A percentile compares a stretch with the other conserved stretches of the same genome.
These are phyloP conservation scores for Gossypium schwendimanii DNA, from an alignment of 441 rosid species.

Conservation along the genomic window DNA sequence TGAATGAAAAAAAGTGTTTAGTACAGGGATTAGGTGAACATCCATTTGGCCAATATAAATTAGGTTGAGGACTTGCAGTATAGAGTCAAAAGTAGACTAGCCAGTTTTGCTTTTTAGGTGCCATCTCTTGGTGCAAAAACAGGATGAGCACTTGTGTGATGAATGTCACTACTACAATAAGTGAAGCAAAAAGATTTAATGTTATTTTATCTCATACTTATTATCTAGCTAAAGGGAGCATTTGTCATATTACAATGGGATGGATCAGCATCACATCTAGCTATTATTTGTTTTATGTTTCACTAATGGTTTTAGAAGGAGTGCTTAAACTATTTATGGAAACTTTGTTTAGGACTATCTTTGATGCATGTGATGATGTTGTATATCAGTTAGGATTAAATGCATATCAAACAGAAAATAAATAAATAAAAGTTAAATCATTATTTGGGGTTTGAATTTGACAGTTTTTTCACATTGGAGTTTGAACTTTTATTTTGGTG, in stretches of 20 bases:
- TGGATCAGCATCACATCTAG: slow-evolving; percentile 1
- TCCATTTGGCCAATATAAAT: slow-evolving; percentile 21
- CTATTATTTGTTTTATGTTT: not conserved
- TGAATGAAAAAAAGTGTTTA: slow-evolving; percentile 11
- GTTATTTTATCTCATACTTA: not conserved
- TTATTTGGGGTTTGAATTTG: too few relatives aligned
- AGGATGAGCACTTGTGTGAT: not conserved
- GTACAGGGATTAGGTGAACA: slow-evolving; percentile 11
- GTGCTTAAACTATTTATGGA: not conserved
- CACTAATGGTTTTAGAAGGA: not conserved
- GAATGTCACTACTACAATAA: not conserved
- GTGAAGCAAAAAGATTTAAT: not conserved
- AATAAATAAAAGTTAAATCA: not conserved
- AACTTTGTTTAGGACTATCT: not conserved
- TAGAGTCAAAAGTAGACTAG: slow-evolving; percentile 13
- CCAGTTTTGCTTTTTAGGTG: slow-evolving; percentile 16
- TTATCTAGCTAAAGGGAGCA: not conserved
- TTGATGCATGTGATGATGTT: not conserved
- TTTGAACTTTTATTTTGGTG: too few relatives aligned
- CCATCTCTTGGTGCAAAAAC: slow-evolving; percentile 3
- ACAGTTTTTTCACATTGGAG: too few relatives aligned
- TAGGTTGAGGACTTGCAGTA: not conserved
- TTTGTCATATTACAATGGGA: not conserved
- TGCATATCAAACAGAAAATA: not conserved
- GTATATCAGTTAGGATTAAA: not conserved